A percentile compares a stretch with the other conserved stretches of the same genome.
Conservation (phyloP, 148 eudicot species). For the Suaeda aralocaspica region DNA sequence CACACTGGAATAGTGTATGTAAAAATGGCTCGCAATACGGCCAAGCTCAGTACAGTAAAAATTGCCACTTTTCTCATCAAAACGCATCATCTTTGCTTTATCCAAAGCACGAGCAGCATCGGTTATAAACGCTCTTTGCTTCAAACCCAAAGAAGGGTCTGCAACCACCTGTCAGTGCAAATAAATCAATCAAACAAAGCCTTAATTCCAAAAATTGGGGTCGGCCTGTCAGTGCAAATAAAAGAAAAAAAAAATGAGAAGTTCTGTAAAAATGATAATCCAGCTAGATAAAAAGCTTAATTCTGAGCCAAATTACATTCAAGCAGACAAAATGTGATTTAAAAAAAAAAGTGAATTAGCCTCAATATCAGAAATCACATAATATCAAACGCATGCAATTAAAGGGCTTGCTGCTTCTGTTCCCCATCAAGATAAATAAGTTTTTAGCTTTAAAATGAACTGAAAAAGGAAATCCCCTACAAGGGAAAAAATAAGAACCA, state of each 20-base stretch:
- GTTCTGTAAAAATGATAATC: background rate
- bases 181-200: too few species aligned
- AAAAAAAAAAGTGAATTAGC: background rate
- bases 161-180: constrained; percentile 66
- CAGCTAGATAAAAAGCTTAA: background rate
- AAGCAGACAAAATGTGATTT: background rate
- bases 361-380: background rate
- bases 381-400: background rate
- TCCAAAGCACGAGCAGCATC: constrained; percentile 98
- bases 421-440: background rate
- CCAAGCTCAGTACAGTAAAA: constrained; percentile 99
- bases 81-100: constrained; percentile 99
- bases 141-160: constrained; percentile 88
- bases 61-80: constrained; percentile 99
- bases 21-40: constrained; percentile 98
- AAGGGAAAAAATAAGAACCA: background rate
- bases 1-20: constrained; percentile 96
- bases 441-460: background rate
- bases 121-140: constrained; percentile 83
- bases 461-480: background rate
- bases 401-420: background rate
- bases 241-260: constrained; percentile 6
- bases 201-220: constrained; percentile 84
- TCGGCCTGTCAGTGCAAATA: constrained; percentile 63
- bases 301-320: background rate